These are phyloP conservation scores for Neocallimastix lanati DNA, from an alignment of 192 early-diverging fungal species.

Conservation along the genomic window DNA sequence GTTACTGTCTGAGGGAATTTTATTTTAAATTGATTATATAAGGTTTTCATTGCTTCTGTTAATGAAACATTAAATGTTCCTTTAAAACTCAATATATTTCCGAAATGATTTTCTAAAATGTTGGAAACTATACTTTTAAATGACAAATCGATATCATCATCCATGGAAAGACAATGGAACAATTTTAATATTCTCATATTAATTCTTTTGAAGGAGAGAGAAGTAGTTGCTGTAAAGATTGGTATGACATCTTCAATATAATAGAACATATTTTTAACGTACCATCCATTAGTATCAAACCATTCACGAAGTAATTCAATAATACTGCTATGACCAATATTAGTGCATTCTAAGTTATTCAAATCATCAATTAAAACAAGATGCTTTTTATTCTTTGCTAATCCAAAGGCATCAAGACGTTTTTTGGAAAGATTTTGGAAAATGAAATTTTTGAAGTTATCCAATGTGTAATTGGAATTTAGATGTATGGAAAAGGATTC, in stretches of 20 bases:
- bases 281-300: background rate
- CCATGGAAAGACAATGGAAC: background rate
- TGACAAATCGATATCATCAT: background rate
- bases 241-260: background rate
- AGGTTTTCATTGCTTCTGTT: background rate
- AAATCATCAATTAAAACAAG: background rate
- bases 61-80: background rate
- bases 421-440: background rate
- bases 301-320: background rate
- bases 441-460: background rate
- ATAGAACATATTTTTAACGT: background rate
- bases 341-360: background rate
- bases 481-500: background rate
- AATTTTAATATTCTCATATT: background rate
- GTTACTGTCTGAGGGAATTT: background rate
- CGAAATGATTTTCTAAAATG: background rate
- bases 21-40: background rate
- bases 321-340: background rate
- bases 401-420: background rate
- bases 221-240: background rate
- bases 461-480: background rate
- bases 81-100: background rate
- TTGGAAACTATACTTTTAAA: background rate
- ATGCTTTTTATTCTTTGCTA: background rate
- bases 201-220: background rate